A percentile compares a stretch with the other conserved stretches of the same genome.
These are phyloP conservation scores for Clitopilus passeckerianus DNA, from an alignment of 768 basidiomycete species.

Conservation along the genomic window DNA sequence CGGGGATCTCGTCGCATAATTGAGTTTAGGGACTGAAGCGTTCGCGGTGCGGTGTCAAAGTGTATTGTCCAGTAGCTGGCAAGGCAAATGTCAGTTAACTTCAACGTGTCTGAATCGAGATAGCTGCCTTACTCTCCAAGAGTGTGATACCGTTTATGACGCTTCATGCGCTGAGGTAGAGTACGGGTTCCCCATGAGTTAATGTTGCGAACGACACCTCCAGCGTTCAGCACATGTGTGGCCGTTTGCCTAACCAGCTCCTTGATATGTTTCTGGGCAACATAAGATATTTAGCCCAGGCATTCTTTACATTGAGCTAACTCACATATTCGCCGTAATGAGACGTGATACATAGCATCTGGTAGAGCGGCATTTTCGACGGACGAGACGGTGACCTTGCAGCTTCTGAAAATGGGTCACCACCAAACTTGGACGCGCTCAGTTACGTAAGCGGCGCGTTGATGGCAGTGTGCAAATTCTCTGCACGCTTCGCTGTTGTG, in stretches of 20 bases:
- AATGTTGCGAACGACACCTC: conserved; percentile 80
- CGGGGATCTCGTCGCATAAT: conserved; percentile 76
- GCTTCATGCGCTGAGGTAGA: conserved; percentile 71
- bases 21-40: conserved; percentile 56
- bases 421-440: neutral
- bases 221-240: conserved; percentile 63
- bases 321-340: conserved; percentile 73
- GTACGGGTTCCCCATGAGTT: conserved; percentile 70
- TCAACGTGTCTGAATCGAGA: neutral
- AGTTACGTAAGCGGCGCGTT: neutral
- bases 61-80: conserved; percentile 86
- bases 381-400: neutral
- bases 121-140: conserved; percentile 69
- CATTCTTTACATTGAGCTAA: conserved; percentile 1
- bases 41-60: conserved; percentile 81
- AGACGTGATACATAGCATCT: conserved; percentile 78
- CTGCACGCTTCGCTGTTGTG: neutral
- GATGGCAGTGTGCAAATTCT: neutral
- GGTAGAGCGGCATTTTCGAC: conserved; percentile 76
- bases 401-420: neutral
- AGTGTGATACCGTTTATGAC: conserved; percentile 27
- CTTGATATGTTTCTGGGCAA: conserved; percentile 64
- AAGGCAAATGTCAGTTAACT: neutral
- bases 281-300: neutral
- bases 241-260: conserved; percentile 70